Evolutionary conservation across 768 basidiomycete species (phyloP).

Genomic region (Gymnopilus junonius): DNA sequence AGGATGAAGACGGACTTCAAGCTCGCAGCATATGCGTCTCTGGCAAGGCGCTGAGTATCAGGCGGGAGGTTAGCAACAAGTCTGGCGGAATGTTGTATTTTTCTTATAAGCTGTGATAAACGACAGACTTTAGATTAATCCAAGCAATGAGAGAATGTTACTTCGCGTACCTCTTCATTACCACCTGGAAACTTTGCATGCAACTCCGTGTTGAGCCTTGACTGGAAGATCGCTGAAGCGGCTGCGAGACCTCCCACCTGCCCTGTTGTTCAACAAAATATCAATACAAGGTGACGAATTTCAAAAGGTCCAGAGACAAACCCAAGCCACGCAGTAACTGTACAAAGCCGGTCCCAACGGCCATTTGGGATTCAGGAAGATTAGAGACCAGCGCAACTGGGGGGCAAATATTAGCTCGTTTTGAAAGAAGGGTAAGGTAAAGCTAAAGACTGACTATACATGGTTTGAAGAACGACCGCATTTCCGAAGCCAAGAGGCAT

Average conservation of each 20-base stretch:
- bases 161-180: slow-evolving; percentile 51
- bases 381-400: slow-evolving; percentile 72
- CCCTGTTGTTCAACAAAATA: slow-evolving; percentile 36
- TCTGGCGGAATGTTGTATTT: slow-evolving; percentile 65
- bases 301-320: slow-evolving; percentile 27
- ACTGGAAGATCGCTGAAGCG: slow-evolving; percentile 71
- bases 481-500: slow-evolving; percentile 77
- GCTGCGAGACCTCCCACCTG: slow-evolving; percentile 77
- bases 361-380: slow-evolving; percentile 62
- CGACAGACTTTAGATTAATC: not conserved
- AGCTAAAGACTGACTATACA: slow-evolving; percentile 53
- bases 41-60: slow-evolving; percentile 52
- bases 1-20: slow-evolving; percentile 67
- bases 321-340: slow-evolving; percentile 72
- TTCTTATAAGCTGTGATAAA: slow-evolving; percentile 53
- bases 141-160: not conserved
- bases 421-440: slow-evolving; percentile 9
- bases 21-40: slow-evolving; percentile 63
- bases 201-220: slow-evolving; percentile 56
- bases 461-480: slow-evolving; percentile 72
- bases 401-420: slow-evolving; percentile 24
- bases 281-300: not conserved
- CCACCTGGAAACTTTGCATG: slow-evolving; percentile 52
- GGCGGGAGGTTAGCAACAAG: slow-evolving; percentile 58
- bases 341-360: slow-evolving; percentile 71